Evolutionary conservation across 1,284 basidiomycete species (phyloP), one percentile per base, ranked within the genome.

Genomic region (Ustilago hordei): DNA sequence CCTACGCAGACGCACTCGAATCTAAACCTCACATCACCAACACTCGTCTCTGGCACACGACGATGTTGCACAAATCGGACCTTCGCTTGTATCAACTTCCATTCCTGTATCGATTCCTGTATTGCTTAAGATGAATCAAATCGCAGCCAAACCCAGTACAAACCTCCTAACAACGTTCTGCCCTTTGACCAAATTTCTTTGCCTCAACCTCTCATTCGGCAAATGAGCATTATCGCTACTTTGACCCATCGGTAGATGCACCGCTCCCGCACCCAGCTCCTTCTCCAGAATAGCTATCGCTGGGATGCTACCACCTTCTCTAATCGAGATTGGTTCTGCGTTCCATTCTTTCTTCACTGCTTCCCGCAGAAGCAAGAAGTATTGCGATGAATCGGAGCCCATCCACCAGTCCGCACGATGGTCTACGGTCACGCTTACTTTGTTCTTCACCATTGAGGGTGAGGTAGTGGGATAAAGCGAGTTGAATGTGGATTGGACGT

Each of bases 351-450:
- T 91, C 68, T 90, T 88, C 0, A 98, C 91, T 9, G 94, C 92
- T 45, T 89, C 88, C 84, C 95, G 93, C 23, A 98, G 89, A 0
- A 93, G 91, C 77, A 91, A 89, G 88, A 95, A 95, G 90, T 93
- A 96, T 2, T 89, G 89, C 69, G 92, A 92, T 58, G 93, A 90
- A 34, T 95, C 89, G 55, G 92, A 91, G 0, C 95, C 95, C 1
- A 98, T 89, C 96, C 96, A 99, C 95, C 95, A 99, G 81, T 95
- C 92, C 0, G 95, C 95, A 1, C 90, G 92, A 75, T 95, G 93
- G 54, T 93, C 91, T 56, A 98, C 91, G 34, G 88, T 89, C 56
- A 95, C 89, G 3, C 41, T 28, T 4, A 80, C 65, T 19, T 57
- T 48, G 60, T 80, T 82, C 34, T 55, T 55, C 19, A 55, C 48